These are phyloP conservation scores for Melanogaster broomeanus DNA, from an alignment of 768 basidiomycete genomes.

Conservation along the genomic window DNA sequence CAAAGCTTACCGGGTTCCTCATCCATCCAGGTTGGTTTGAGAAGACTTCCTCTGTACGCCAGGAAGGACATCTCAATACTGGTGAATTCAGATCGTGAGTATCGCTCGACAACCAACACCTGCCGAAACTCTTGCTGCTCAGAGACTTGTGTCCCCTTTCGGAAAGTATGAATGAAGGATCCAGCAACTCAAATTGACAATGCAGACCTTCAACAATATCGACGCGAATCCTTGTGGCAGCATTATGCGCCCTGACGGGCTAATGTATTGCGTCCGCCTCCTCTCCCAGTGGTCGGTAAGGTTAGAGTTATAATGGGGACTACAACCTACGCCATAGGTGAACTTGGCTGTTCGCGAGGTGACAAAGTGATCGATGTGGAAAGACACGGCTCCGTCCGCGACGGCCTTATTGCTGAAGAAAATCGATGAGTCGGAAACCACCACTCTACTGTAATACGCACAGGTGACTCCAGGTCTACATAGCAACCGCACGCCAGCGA, in stretches of 20 bases:
- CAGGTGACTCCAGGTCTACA: constrained; percentile 50
- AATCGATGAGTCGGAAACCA: neutral
- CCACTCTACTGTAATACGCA: constrained; percentile 23
- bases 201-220: constrained; percentile 35
- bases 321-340: constrained; percentile 39
- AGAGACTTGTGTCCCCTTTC: constrained; percentile 16
- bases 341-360: constrained; percentile 42
- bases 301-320: constrained; percentile 23
- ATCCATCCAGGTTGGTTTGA: constrained; percentile 14
- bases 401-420: constrained; percentile 45
- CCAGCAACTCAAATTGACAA: no score
- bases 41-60: constrained; percentile 14
- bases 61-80: constrained; percentile 1
- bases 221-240: constrained; percentile 38
- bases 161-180: neutral
- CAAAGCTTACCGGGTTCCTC: constrained; percentile 9
- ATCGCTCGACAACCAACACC: neutral
- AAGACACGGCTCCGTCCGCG: constrained; percentile 47
- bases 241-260: constrained; percentile 26
- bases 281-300: constrained; percentile 41
- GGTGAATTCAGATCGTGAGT: neutral
- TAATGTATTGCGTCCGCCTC: constrained; percentile 13
- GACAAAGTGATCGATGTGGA: constrained; percentile 47
- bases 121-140: constrained; percentile 22
- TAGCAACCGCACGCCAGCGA: constrained; percentile 40